Evolutionary conservation across 805 yeast genomes (phyloP), one percentile per base, ranked within the genome.

Genomic region (Wickerhamomyces chambardii): DNA sequence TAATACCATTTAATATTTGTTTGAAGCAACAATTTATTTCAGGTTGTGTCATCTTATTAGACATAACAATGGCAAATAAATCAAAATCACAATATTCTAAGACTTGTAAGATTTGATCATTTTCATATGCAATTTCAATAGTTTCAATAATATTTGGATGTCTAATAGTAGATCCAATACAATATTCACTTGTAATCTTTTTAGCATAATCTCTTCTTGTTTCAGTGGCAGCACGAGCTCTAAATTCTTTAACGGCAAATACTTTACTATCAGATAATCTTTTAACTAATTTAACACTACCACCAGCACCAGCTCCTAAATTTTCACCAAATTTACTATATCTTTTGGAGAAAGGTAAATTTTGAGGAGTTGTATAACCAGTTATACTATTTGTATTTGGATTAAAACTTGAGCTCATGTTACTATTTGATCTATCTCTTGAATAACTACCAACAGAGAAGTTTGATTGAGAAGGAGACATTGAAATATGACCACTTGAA

Each of bases 231-330:
- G 72, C 62, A 46, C 78, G 76, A 9, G 81, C 61, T 40, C 95
- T 68, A 56, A 90, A 87, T 56, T 84, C 83, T 56, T 89, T 89
- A 17, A 89, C 95, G 0, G 97, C 97, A 65, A 85, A 87, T 2
- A 84, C 72, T 47, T 76, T 71, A 22, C 65, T 61, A 58, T 87
- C 96, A 2, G 71, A 58, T 4, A 72, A 58, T 45, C 95, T 62
- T 35, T 68, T 78, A 31, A 85, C 80, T 33, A 87, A 64, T 48
- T 78, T 76, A 25, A 89, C 97, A 14, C 81, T 72, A 4, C 97
- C 97, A 33, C 97, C 97, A 2, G 96, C 96, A 36, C 97, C 97
- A 16, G 92, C 92, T 36, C 96, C 97, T 32, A 89, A 66, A 39
- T 75, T 83, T 42, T 86, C 90, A 35, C 95, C 95, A 36, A 82